Conservation (phyloP, 257 asterid genomes). For the Coffea canephora region DNA sequence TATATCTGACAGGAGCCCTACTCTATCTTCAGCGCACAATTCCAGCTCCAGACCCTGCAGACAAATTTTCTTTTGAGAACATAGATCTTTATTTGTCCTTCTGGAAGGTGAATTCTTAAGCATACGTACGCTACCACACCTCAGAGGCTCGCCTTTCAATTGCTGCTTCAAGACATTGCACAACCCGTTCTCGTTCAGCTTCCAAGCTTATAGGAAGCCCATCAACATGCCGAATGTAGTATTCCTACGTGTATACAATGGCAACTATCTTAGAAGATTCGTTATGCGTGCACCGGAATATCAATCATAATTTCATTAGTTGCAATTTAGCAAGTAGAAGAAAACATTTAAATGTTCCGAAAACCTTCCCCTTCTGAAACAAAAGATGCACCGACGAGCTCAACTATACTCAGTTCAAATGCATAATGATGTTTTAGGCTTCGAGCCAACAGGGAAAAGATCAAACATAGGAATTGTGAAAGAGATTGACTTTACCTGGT, state of each 20-base stretch:
- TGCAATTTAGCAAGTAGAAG: neutral
- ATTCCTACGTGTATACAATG: slow-evolving; percentile 43
- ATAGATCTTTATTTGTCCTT: neutral
- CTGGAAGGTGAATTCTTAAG: neutral
- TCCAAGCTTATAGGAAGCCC: slow-evolving; percentile 78
- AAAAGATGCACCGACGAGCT: neutral
- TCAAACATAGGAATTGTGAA: neutral
- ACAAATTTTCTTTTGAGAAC: neutral
- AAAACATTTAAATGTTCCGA: neutral
- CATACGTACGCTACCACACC: slow-evolving; percentile 31
- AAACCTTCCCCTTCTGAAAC: neutral
- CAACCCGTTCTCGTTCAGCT: slow-evolving; percentile 77
- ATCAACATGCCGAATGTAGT: slow-evolving; percentile 73
- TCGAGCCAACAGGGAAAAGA: neutral
- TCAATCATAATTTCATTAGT: neutral
- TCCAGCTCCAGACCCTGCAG: slow-evolving; percentile 69
- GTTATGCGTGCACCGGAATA: neutral
- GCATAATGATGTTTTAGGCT: neutral
- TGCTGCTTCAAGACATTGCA: slow-evolving; percentile 84
- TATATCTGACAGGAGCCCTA: slow-evolving; percentile 68
- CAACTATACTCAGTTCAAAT: neutral
- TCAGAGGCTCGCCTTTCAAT: slow-evolving; percentile 70
- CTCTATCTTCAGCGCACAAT: slow-evolving; percentile 60
- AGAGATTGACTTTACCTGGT: slow-evolving; percentile 46
- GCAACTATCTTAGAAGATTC: neutral